phyloP scores from a whole-genome alignment of 1,284 basidiomycete species.

The Inonotus obliquus region DNA sequence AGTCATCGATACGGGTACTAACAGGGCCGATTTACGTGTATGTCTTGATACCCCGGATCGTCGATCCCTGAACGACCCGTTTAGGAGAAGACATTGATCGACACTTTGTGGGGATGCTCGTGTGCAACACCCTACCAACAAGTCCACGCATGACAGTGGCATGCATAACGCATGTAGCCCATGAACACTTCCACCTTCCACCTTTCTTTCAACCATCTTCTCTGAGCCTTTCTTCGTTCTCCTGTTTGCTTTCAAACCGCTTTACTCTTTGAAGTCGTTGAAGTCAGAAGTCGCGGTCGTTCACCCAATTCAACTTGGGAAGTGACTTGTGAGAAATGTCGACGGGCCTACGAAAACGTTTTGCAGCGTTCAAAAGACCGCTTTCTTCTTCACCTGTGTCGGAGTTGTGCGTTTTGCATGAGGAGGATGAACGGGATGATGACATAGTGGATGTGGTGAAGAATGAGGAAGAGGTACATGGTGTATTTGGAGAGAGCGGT shows the following conservation, averaged over 20 bases:
- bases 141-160: neutral
- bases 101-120: too few relatives aligned
- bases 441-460: too few relatives aligned
- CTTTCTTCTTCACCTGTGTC: neutral
- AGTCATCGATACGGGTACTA: too few relatives aligned
- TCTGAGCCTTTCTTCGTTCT: neutral
- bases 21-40: too few relatives aligned
- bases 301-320: too few relatives aligned
- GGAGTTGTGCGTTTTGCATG: conserved; percentile 1
- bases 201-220: neutral
- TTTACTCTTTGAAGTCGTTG: too few relatives aligned
- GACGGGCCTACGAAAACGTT: neutral
- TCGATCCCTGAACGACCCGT: too few relatives aligned
- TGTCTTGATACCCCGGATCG: too few relatives aligned
- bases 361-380: neutral
- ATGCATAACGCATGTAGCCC: neutral
- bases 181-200: neutral
- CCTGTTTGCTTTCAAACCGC: neutral
- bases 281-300: too few relatives aligned
- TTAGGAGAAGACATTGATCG: too few relatives aligned
- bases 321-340: neutral
- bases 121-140: too few relatives aligned
- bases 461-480: neutral
- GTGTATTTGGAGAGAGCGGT: neutral
- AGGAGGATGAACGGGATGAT: neutral